Conservation (phyloP, 139 green algal species). For the Picochlorum sp. region DNA sequence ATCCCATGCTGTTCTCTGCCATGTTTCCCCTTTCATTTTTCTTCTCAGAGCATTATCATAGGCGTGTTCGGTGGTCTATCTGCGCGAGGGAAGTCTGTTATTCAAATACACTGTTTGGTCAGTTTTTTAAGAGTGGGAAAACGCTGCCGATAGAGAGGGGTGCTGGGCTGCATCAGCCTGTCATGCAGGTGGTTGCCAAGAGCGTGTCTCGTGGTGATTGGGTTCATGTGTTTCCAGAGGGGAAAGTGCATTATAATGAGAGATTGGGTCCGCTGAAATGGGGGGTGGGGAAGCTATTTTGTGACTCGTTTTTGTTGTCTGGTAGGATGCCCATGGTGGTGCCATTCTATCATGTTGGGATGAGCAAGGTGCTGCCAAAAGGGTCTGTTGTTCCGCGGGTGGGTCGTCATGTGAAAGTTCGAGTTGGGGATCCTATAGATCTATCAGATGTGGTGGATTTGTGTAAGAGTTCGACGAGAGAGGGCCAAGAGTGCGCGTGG, state of each 20-base stretch:
- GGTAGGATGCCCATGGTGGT: conserved; percentile 53
- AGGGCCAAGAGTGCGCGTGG: conserved; percentile 42
- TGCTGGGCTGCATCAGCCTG: conserved; percentile 55
- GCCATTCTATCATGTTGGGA: conserved; percentile 77
- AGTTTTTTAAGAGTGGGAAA: conserved; percentile 84
- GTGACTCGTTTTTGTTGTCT: conserved; percentile 35
- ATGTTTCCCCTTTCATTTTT: conserved; percentile 68
- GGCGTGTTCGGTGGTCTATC: conserved; percentile 62
- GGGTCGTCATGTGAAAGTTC: conserved; percentile 44
- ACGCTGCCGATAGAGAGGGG: conserved; percentile 68
- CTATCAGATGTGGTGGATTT: conserved; percentile 49
- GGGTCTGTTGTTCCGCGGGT: conserved; percentile 28
- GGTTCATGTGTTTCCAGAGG: conserved; percentile 88
- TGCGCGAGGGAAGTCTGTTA: conserved; percentile 83
- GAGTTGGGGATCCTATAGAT: conserved; percentile 57
- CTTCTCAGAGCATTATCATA: conserved; percentile 51
- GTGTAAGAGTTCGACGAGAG: conserved; percentile 26
- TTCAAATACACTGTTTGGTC: conserved; percentile 56
- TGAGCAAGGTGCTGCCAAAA: conserved; percentile 61
- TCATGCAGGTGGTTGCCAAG: conserved; percentile 42
- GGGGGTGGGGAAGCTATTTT: conserved; percentile 69
- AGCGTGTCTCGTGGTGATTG: conserved; percentile 51
- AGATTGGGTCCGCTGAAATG: conserved; percentile 57
- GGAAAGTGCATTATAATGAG: conserved; percentile 57
- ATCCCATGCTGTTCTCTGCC: conserved; percentile 62